Percentiles rank a stretch among this genome's conserved stretches.
Conservation (phyloP, 106 monocot genomes). For the Allium sativum region DNA sequence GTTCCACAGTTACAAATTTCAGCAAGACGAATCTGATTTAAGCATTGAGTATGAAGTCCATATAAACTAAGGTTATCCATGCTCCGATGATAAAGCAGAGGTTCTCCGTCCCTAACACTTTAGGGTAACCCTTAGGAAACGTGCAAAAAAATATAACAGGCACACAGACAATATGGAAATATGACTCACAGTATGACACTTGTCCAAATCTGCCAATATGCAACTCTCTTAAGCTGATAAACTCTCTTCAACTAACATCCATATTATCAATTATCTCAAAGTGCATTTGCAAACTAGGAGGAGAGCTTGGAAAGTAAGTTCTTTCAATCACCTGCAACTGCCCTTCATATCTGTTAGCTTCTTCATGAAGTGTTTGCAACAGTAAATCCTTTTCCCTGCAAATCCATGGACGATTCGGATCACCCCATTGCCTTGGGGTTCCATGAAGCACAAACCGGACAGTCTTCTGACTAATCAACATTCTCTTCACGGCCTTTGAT, state of each 20-base stretch:
- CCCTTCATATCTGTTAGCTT: slow-evolving; percentile 28
- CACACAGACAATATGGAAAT: no score
- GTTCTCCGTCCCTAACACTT: no score
- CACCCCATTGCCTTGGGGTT: slow-evolving; percentile 85
- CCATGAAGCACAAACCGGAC: slow-evolving; percentile 65
- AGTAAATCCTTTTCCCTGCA: slow-evolving; percentile 50
- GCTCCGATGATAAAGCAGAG: no score
- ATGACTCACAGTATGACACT: not conserved
- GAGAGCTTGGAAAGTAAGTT: slow-evolving; percentile 34
- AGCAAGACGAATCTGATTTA: no score
- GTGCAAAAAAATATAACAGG: no score
- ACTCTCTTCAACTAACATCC: slow-evolving; percentile 36
- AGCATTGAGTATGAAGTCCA: no score
- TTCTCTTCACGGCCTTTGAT: slow-evolving; percentile 15
- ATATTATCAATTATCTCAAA: slow-evolving; percentile 73
- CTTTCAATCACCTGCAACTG: slow-evolving; percentile 44
- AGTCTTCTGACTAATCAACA: not conserved
- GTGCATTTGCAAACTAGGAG: slow-evolving; percentile 79
- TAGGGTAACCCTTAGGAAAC: no score
- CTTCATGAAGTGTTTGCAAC: slow-evolving; percentile 32
- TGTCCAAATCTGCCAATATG: no score
- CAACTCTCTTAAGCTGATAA: not conserved
- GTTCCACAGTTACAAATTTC: no score
- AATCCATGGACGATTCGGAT: slow-evolving; percentile 62
- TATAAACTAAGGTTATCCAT: no score